Conservation (phyloP, 139 green algal species). For the Tetradesmus lagerheimii region DNA sequence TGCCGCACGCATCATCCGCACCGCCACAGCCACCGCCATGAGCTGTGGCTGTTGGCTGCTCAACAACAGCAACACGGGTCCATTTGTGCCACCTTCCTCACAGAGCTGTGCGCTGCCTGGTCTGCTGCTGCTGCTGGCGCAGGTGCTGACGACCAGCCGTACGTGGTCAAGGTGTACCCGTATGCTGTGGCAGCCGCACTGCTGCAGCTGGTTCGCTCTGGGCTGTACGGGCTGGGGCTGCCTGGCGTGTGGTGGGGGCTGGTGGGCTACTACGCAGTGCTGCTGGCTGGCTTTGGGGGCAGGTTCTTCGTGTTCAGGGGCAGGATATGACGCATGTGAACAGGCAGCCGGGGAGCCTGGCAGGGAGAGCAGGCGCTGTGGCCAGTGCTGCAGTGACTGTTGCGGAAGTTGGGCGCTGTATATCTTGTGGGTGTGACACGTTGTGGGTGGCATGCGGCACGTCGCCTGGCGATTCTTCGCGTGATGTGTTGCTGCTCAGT, state of each 20-base stretch:
- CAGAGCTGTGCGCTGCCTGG: not conserved
- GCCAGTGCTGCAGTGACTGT: not conserved
- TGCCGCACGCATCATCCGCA: too few relatives aligned
- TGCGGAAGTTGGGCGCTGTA: too few relatives aligned
- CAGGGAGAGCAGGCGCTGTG: too few relatives aligned
- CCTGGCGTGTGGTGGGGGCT: slow-evolving; percentile 49
- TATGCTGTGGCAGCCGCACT: not conserved
- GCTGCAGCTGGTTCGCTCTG: not conserved
- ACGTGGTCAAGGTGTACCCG: slow-evolving; percentile 52
- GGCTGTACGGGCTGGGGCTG: slow-evolving; percentile 12
- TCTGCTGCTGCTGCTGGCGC: not conserved
- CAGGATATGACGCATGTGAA: slow-evolving; percentile 9
- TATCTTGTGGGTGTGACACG: too few relatives aligned
- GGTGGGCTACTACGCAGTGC: slow-evolving; percentile 46
- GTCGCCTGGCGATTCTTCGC: too few relatives aligned
- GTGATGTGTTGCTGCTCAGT: too few relatives aligned
- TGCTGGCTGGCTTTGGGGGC: slow-evolving; percentile 30
- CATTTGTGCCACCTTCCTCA: not conserved
- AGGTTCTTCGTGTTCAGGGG: slow-evolving; percentile 36
- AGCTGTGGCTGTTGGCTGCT: too few relatives aligned
- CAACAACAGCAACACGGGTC: not conserved
- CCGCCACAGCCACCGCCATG: too few relatives aligned
- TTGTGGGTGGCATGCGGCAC: too few relatives aligned
- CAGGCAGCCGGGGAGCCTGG: too few relatives aligned
- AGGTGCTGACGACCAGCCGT: slow-evolving; percentile 50